A percentile compares a stretch with the other conserved stretches of the same genome.
Conservation (phyloP, 306 rosid species). For the Cicer pinnatifidum region DNA sequence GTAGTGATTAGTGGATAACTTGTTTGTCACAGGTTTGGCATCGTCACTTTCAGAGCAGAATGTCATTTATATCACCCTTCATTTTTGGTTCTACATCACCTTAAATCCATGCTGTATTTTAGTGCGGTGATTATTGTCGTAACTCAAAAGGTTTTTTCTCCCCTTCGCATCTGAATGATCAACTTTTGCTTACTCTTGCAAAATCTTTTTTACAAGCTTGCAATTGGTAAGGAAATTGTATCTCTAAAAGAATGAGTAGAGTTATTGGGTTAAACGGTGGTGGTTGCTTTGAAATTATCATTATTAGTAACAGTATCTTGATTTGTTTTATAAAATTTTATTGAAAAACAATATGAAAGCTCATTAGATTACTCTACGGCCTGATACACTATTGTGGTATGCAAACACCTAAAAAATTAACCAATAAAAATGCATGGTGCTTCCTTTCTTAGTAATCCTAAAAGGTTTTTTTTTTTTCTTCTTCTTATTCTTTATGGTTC, state of each 20-base stretch:
- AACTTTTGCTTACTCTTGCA: conserved; percentile 18
- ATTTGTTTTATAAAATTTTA: conserved; percentile 7
- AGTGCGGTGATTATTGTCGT: conserved; percentile 28
- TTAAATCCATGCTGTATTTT: conserved; percentile 32
- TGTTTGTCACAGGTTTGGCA: conserved; percentile 47
- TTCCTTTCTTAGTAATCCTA: conserved; percentile 25
- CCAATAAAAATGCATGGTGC: conserved; percentile 14
- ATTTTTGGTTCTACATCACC: conserved; percentile 27
- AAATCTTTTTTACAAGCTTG: conserved; percentile 36
- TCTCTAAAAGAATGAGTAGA: conserved; percentile 21
- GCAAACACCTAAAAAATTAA: conserved; percentile 18
- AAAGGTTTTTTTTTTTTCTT: not conserved
- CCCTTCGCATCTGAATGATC: not conserved
- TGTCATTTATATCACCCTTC: conserved; percentile 22
- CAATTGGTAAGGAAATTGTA: conserved; percentile 4
- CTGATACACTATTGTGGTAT: not conserved
- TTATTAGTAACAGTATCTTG: not conserved
- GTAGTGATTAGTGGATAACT: conserved; percentile 59
- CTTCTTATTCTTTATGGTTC: not conserved
- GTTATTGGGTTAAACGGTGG: not conserved
- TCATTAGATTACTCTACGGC: not conserved
- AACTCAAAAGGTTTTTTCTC: not conserved
- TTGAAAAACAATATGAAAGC: not conserved
- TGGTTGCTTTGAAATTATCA: not conserved
- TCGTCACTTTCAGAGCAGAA: conserved; percentile 23